phyloP scores from a whole-genome alignment of 768 basidiomycete species.

The Serendipita vermifera region DNA sequence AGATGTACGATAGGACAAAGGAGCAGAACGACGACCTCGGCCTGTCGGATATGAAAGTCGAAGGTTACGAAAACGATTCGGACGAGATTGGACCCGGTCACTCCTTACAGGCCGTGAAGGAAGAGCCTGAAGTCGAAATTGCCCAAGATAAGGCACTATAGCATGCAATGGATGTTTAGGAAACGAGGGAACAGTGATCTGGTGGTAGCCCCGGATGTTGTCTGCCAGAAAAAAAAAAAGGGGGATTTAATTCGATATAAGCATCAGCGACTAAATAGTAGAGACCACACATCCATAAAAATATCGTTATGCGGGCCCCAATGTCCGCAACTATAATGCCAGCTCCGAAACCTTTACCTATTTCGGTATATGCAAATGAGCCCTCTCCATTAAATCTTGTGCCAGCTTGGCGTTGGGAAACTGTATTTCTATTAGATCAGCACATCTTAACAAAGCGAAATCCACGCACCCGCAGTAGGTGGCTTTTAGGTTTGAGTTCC shows the following conservation, averaged over 20 bases:
- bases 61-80: slow-evolving; percentile 49
- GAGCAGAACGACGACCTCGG: slow-evolving; percentile 94
- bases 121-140: no score
- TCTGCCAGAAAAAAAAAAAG: no score
- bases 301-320: no score
- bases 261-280: no score
- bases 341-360: no score
- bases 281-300: no score
- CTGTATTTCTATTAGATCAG: neutral
- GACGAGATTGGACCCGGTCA: neutral
- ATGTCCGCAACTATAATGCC: no score
- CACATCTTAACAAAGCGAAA: neutral
- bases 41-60: slow-evolving; percentile 78
- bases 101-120: neutral
- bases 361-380: neutral
- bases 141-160: no score
- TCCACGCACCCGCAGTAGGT: slow-evolving; percentile 1
- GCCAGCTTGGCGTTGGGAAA: neutral
- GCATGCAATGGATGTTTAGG: no score
- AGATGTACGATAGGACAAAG: slow-evolving; percentile 69
- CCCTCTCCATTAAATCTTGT: slow-evolving; percentile 6
- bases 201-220: no score
- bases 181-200: no score
- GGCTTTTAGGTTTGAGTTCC: slow-evolving; percentile 2
- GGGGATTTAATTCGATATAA: no score